These are phyloP conservation scores for Murraya paniculata DNA, from an alignment of 345 rosid genomes.

Conservation along the genomic window DNA sequence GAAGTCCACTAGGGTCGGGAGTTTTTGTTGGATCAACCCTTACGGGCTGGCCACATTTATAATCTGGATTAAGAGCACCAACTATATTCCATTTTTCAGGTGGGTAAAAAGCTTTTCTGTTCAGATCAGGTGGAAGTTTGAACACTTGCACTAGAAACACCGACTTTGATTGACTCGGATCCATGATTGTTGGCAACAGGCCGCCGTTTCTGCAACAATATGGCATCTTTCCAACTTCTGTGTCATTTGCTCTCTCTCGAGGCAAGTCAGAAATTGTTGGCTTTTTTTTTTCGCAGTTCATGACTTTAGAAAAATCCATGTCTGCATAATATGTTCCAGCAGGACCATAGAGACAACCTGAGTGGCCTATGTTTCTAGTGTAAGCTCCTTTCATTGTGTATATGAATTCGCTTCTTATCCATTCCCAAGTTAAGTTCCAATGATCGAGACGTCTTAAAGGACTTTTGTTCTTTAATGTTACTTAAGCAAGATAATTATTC, in stretches of 20 bases:
- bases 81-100: conserved; percentile 50
- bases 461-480: conserved; percentile 42
- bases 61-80: conserved; percentile 36
- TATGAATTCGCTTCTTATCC: conserved; percentile 55
- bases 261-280: conserved; percentile 53
- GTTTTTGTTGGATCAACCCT: conserved; percentile 37
- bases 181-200: conserved; percentile 38
- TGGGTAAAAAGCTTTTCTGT: conserved; percentile 35
- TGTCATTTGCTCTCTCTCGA: conserved; percentile 30
- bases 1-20: conserved; percentile 39
- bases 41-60: conserved; percentile 43
- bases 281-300: conserved; percentile 38
- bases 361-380: conserved; percentile 25
- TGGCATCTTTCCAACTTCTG: conserved; percentile 38
- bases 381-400: conserved; percentile 48
- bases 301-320: conserved; percentile 37
- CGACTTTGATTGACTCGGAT: conserved; percentile 31
- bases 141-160: conserved; percentile 45
- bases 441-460: conserved; percentile 52
- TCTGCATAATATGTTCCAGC: conserved; percentile 28
- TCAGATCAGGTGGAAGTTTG: conserved; percentile 54
- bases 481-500: conserved; percentile 37
- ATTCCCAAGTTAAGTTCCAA: conserved; percentile 68
- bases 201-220: conserved; percentile 55
- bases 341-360: conserved; percentile 44